Percentiles rank a stretch among this genome's conserved stretches.
phyloP scores from a whole-genome alignment of 768 basidiomycete genomes.

The Coprinopsis marcescibilis region DNA sequence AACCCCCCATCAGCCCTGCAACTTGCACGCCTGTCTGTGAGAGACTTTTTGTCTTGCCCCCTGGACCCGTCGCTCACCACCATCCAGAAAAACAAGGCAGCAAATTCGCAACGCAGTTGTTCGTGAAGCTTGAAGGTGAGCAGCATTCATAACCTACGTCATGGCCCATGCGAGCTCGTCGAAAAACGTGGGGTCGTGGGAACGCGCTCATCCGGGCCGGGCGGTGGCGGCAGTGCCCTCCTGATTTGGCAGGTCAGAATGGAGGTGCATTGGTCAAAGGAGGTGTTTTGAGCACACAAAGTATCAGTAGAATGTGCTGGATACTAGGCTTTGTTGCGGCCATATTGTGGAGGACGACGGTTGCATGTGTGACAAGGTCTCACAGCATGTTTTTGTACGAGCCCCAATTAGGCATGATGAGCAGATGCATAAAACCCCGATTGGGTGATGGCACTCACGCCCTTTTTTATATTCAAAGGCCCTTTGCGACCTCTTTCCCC shows the following conservation, averaged over 20 bases:
- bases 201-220: constrained; percentile 21
- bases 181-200: constrained; percentile 37
- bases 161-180: constrained; percentile 25
- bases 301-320: neutral
- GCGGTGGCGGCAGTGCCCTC: constrained; percentile 19
- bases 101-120: neutral
- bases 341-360: constrained; percentile 5
- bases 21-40: neutral
- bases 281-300: neutral
- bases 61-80: neutral
- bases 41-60: neutral
- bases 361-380: constrained; percentile 3
- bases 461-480: constrained; percentile 22
- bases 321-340: constrained; percentile 3
- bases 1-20: neutral
- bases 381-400: constrained; percentile 5
- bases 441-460: constrained; percentile 20
- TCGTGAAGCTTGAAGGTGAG: constrained; percentile 5
- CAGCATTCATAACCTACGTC: constrained; percentile 18
- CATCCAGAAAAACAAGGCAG: neutral
- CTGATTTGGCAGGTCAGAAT: constrained; percentile 16
- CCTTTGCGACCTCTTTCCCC: constrained; percentile 24
- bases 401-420: constrained; percentile 16
- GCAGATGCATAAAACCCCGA: constrained; percentile 14
- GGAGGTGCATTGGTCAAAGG: too few relatives aligned